Evolutionary conservation across 2,329 filamentous ascomycete genomes (phyloP).

Genomic region (Cercospora nicotianae): DNA sequence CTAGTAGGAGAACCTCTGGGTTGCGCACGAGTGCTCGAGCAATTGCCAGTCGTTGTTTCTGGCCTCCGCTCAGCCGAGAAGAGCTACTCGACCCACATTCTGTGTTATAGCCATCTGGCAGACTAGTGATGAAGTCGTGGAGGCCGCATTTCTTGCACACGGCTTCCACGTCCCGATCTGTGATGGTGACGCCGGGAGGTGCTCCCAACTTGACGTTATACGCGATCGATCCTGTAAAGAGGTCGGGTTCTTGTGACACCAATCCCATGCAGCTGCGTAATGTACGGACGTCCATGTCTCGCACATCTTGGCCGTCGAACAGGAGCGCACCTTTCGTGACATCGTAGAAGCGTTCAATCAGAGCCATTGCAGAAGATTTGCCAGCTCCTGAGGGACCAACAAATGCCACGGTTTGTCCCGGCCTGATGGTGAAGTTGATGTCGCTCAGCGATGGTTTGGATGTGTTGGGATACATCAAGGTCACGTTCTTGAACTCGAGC

Average conservation of each 20-base stretch:
- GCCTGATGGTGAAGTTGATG: slow-evolving; percentile 50
- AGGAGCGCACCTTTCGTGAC: slow-evolving; percentile 42
- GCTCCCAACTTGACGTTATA: slow-evolving; percentile 48
- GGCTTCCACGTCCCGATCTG: slow-evolving; percentile 35
- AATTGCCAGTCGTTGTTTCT: slow-evolving; percentile 49
- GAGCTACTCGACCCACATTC: slow-evolving; percentile 46
- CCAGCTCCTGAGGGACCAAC: slow-evolving; percentile 50
- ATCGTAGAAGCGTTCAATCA: slow-evolving; percentile 51
- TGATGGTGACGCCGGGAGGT: slow-evolving; percentile 28
- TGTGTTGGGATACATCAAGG: slow-evolving; percentile 42
- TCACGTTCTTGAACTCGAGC: slow-evolving; percentile 41
- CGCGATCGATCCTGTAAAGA: slow-evolving; percentile 47
- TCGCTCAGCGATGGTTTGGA: slow-evolving; percentile 47
- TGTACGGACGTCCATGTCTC: slow-evolving; percentile 38
- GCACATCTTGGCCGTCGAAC: slow-evolving; percentile 47
- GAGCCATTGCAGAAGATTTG: slow-evolving; percentile 48
- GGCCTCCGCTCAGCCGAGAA: slow-evolving; percentile 46
- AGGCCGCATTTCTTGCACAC: slow-evolving; percentile 47
- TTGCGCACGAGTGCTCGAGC: slow-evolving; percentile 50
- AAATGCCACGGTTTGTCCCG: slow-evolving; percentile 55
- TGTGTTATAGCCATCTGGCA: slow-evolving; percentile 51
- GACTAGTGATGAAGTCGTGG: slow-evolving; percentile 49
- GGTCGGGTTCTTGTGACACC: slow-evolving; percentile 49
- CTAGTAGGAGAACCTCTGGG: slow-evolving; percentile 49
- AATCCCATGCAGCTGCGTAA: slow-evolving; percentile 45